Evolutionary conservation across 2,329 filamentous ascomycete species (phyloP), one percentile per base, ranked within the genome.

Genomic region (Hymenoscyphus infarciens): DNA sequence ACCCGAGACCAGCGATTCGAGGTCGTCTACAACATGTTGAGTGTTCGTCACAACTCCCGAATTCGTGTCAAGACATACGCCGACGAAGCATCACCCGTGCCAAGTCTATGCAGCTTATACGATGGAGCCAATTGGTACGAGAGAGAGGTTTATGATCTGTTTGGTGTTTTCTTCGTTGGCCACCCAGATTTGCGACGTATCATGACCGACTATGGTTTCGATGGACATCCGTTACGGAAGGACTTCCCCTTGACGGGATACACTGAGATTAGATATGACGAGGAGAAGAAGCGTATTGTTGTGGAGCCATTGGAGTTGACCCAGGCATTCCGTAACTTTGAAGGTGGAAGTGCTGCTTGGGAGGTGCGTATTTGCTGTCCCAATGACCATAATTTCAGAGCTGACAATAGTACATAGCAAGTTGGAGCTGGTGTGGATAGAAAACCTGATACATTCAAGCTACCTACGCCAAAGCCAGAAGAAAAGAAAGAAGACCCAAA

Each of bases 221-320:
- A 99, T 77, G 95, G 95, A 60, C 95, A 99, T 80, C 95, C 95
- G 52, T 81, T 99, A 75, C 87, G 96, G 75, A 99, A 99, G 82
- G 95, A 99, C 76, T 99, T 99, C 81, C 95, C 95, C 25, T 80
- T 99, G 76, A 97, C 95, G 2, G 95, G 95, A 56, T 99, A 99
- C 82, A 99, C 95, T 38, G 96, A 99, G 81, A 89, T 99, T 70
- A 86, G 95, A 74, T 99, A 96, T 75, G 95, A 99, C 71, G 95
- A 99, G 80, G 96, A 99, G 84, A 99, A 97, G 90, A 99, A 99
- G 87, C 87, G 95, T 66, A 97, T 99, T 75, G 94, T 99, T 65
- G 94, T 96, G 35, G 96, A 99, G 83, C 95, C 96, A 49, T 83
- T 99, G 57, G 95, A 99, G 82, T 85, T 99, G 78, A 98, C 95